phyloP scores from a whole-genome alignment of 371 early-diverging fungal genomes.

The Lichtheimia corymbifera region DNA sequence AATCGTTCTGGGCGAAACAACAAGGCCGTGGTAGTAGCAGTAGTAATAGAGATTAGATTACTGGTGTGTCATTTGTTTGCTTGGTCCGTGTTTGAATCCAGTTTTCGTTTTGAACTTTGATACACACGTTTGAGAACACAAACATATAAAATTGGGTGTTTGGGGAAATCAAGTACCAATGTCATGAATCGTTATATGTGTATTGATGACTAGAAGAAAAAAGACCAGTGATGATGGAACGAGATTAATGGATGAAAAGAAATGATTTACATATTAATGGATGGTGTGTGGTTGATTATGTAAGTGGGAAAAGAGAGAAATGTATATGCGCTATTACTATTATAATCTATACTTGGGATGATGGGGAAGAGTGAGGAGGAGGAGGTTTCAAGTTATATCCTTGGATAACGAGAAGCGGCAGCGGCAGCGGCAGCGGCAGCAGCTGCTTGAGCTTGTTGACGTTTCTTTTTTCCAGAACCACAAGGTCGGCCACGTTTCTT shows the following conservation, averaged over 20 bases:
- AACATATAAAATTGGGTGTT: background rate
- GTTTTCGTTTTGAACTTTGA: too few relatives aligned
- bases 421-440: background rate
- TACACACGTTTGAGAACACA: too few relatives aligned
- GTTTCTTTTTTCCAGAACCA: constrained; percentile 39
- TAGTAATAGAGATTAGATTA: constrained; percentile 1
- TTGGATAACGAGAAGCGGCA: background rate
- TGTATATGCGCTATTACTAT: background rate
- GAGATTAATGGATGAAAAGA: too few relatives aligned
- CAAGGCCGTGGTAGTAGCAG: background rate
- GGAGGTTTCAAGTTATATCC: background rate
- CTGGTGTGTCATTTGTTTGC: background rate
- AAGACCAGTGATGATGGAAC: too few relatives aligned
- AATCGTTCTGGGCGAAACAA: background rate
- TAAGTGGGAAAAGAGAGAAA: background rate
- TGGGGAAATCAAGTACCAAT: background rate
- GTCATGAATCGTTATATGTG: background rate
- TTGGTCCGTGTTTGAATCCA: background rate
- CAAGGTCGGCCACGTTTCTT: constrained; percentile 62
- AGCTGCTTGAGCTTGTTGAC: background rate
- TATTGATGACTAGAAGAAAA: too few relatives aligned
- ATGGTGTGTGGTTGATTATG: background rate
- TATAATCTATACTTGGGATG: too few relatives aligned
- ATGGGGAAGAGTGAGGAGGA: too few relatives aligned
- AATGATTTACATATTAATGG: background rate